Evolutionary conservation across 2,329 filamentous ascomycete species (phyloP), one percentile per base, ranked within the genome.

Genomic region (Alternaria sp.): DNA sequence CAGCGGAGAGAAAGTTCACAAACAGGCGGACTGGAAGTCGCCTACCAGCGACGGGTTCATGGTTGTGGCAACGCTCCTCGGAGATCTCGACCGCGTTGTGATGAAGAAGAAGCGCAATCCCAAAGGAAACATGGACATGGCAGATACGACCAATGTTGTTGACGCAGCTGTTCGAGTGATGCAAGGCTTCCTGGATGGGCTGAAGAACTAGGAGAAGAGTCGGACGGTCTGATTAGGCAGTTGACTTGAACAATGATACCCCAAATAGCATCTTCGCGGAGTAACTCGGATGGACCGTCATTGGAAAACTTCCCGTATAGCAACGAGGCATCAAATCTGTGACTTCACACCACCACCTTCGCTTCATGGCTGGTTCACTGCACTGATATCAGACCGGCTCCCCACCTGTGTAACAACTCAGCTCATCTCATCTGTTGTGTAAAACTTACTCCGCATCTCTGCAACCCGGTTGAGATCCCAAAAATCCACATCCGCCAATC

Each of bases 361-460:
- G 13, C 32, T 36, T 36, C 30, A 36, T 40, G 30, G 19, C 30
- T 6, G 17, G 9, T 15, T 9, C 6, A 51, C 49, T 52, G 19
- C 30, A 40, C 5, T 11, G 19, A 15, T 15, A 25, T 1, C 25
- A 40, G 23, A 15, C 30, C 60, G 60, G 60, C 56, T 62, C 60
- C 60, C 60, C 60, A 32, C 60, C 26, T 50, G 49, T 54, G 23
- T 45, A 45, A 50, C 25, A 40, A 59, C 3, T 17, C 49, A 54
- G 30, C 49, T 26, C 23, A 43, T 32, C 19, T 25, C 15, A 25
- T 47, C 26, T 50, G 36, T 36, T 15, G 56, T 62, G 56, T 54
- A 54, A 62, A 51, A 12, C 32, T 62, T 40, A 50, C 25, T 19
- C 5, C n/a, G 25, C 44, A 32, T 50, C 19, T 36, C 46, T 44